These are phyloP conservation scores for Arthrocladium fulminans DNA, from an alignment of 2,329 filamentous ascomycete species.

Conservation along the genomic window DNA sequence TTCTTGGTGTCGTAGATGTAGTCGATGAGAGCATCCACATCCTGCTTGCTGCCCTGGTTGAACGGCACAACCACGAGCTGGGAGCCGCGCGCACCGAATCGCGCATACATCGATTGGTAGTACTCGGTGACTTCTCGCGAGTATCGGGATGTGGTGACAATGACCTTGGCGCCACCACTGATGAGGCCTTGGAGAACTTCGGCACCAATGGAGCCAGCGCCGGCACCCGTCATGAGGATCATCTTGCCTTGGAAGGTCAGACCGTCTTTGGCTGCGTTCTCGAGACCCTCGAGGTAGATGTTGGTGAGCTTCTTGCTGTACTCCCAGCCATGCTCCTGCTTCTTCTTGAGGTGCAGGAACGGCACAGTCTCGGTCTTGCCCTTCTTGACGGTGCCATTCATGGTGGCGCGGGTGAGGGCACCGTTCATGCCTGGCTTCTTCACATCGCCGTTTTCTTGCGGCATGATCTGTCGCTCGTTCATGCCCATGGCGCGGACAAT, in stretches of 20 bases:
- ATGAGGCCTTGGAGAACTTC: slow-evolving; percentile 94
- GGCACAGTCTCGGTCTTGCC: slow-evolving; percentile 96
- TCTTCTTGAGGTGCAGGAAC: slow-evolving; percentile 93
- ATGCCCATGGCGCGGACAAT: slow-evolving; percentile 89
- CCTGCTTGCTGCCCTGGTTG: slow-evolving; percentile 98
- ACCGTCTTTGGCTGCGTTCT: slow-evolving; percentile 76
- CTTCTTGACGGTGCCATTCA: slow-evolving; percentile 53
- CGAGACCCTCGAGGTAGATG: slow-evolving; percentile 82
- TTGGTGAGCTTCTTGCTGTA: slow-evolving; percentile 98
- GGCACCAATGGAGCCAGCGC: slow-evolving; percentile 93
- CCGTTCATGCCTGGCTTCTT: slow-evolving; percentile 50
- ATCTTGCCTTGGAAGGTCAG: slow-evolving; percentile 93
- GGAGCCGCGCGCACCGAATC: slow-evolving; percentile 85
- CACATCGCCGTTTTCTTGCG: slow-evolving; percentile 62
- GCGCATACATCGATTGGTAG: slow-evolving; percentile 97
- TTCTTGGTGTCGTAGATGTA: slow-evolving; percentile 97
- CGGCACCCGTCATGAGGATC: slow-evolving; percentile 94
- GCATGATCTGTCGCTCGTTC: slow-evolving; percentile 96
- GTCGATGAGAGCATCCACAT: slow-evolving; percentile 84
- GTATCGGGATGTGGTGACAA: slow-evolving; percentile 94
- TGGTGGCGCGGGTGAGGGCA: slow-evolving; percentile 31
- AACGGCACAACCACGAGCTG: slow-evolving; percentile 97
- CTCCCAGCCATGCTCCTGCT: slow-evolving; percentile 89
- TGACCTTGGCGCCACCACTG: slow-evolving; percentile 90
- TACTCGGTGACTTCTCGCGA: slow-evolving; percentile 97